Evolutionary conservation across 495 filamentous ascomycete species (phyloP), one percentile per base, ranked within the genome.

Genomic region (Entonaema liquescens): DNA sequence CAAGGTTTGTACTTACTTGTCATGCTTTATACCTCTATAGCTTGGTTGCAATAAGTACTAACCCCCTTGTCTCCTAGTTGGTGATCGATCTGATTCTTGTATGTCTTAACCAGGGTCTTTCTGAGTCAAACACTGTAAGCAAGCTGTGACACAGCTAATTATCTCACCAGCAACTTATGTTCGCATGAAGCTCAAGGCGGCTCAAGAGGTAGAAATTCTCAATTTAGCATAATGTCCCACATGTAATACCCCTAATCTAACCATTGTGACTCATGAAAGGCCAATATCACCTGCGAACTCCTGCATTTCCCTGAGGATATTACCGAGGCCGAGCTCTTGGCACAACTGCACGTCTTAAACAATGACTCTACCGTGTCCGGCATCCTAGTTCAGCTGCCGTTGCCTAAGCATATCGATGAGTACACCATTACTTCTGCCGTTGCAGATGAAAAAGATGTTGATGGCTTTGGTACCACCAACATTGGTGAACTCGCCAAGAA

Each of bases 131-230:
- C 17, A 49, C 31, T 26, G 59, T 50, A 64, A 60, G 13, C 44
- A 64, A 60, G 11, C 36, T 52, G 50, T 59, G 40, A 47, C 67
- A 68, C 77, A 76, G 80, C 76, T 59, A 70, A 74, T 60, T 38
- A 47, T 58, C 70, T 72, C 70, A 53, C 53, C 74, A 95, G 92
- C 91, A 77, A 98, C 95, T 40, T 99, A 99, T 92, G 94, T 99
- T 79, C 93, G 93, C 82, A 99, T 99, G 95, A 99, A 99, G 83
- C 80, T 98, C 74, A 98, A 97, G 85, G 95, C 95, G 62, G 95
- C 95, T 29, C 86, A 94, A 78, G 95, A 99, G 87, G 93, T 95
- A 83, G 57, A 76, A 52, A 66, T 70, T 61, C 69, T 35, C 25
- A 63, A 69, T 33, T 28, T 56, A 13, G 23, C 17, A 25, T 52